Percentiles rank a stretch among this genome's conserved stretches.
Evolutionary conservation across 176 grass and related monocot species (phyloP).

Genomic region (Themeda triandra): DNA sequence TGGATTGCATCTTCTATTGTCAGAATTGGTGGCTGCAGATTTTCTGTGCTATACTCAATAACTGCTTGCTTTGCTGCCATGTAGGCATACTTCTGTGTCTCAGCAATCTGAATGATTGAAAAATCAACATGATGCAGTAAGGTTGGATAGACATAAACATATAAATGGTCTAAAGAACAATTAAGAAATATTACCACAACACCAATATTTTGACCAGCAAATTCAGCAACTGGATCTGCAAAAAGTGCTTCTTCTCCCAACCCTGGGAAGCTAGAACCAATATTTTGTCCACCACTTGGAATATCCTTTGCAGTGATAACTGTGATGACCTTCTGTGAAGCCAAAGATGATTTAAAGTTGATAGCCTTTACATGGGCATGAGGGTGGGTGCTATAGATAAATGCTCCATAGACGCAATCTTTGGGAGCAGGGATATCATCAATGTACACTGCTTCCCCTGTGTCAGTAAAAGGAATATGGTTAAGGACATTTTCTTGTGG

Average conservation of each 20-base stretch:
- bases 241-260: too few species aligned
- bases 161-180: not conserved
- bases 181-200: too few species aligned
- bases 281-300: too few species aligned
- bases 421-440: conserved; percentile 80
- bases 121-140: conserved; percentile 16
- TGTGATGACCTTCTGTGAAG: too few species aligned
- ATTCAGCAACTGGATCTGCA: too few species aligned
- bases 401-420: conserved; percentile 83
- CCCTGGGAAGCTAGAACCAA: too few species aligned
- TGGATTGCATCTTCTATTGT: conserved; percentile 72
- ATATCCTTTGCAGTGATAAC: too few species aligned
- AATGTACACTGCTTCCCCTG: conserved; percentile 85
- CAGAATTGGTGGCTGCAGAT: conserved; percentile 68
- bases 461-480: conserved; percentile 1
- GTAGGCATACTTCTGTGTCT: conserved; percentile 68
- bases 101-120: conserved; percentile 51
- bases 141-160: not conserved
- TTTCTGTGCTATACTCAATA: conserved; percentile 59
- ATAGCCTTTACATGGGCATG: too few species aligned
- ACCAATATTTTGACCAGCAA: too few species aligned
- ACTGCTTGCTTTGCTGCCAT: conserved; percentile 71
- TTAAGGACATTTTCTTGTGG: not conserved
- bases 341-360: too few species aligned
- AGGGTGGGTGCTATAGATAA: conserved; percentile 63